Base-by-base conservation (phyloP, 306 rosid species). In the Fagus sylvatica region DNA sequence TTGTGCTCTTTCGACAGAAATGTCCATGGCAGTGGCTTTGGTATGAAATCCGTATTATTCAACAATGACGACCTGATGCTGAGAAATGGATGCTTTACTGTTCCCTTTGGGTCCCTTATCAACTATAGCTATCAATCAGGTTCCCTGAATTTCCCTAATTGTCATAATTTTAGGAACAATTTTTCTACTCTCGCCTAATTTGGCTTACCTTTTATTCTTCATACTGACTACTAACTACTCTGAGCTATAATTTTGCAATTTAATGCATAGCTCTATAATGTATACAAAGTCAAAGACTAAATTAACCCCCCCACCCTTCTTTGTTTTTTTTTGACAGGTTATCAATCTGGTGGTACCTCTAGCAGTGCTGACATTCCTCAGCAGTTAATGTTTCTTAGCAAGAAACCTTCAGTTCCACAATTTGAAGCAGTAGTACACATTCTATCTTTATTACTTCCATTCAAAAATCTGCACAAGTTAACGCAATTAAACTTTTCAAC, bases 41-140 rank as follows among this genome's bases (percentile, higher is more conserved):
- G 71, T 70, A 28, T 82, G 78, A 90, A 86, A 53, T 77, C 88
- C 78, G 81, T 32, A 32, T 33, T 74, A 54, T 74, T 81, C 54
- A 87, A 87, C 80, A 76, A 78, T 71, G 86, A 76, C 69, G 75
- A 78, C 64, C 41, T 32, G n/a, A 87, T 74, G 10, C 48, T 54
- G 66, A 75, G 30, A 22, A 74, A 37, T 60, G 93, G 74, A 77
- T 72, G 68, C 82, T 67, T 40, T 79, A 9, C 89, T 22, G 46
- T 62, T 74, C 85, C 86, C n/a, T 51, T 53, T 73, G 84, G 76
- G 32, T 71, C 78, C 66, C 51, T 69, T 43, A 4, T 82, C 56
- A 22, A 73, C 80, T 41, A 78, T 82, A 34, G 79, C 80, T 67
- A 82, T 76, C 83, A 81, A 39, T 46, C 79, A 88, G 94, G 97